Evolutionary conservation across 2,329 filamentous ascomycete genomes (phyloP).

Genomic region (Clathrospora elynae): DNA sequence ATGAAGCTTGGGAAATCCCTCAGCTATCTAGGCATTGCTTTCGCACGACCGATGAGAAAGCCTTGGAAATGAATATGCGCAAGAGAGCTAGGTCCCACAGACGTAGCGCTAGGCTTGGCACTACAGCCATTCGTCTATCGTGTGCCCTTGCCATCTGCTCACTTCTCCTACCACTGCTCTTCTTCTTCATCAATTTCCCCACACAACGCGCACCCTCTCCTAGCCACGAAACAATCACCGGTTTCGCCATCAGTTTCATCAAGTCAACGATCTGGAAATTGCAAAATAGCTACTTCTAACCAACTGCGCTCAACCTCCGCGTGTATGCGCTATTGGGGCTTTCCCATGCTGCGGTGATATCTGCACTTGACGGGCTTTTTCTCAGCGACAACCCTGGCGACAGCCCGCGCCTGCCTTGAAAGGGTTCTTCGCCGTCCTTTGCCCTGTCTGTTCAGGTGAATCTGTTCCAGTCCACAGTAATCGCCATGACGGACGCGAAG

Average conservation of each 20-base stretch:
- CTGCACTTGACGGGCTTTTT: slow-evolving; percentile 35
- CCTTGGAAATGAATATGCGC: slow-evolving; percentile 31
- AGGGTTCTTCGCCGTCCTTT: slow-evolving; percentile 29
- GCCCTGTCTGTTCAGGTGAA: slow-evolving; percentile 22
- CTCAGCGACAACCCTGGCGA: slow-evolving; percentile 35
- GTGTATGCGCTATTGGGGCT: slow-evolving; percentile 43
- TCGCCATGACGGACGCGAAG: slow-evolving; percentile 45
- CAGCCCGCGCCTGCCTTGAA: slow-evolving; percentile 28
- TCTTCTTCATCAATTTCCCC: slow-evolving; percentile 24
- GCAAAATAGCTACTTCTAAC: slow-evolving; percentile 21
- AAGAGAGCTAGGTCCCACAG: slow-evolving; percentile 32
- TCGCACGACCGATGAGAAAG: slow-evolving; percentile 24
- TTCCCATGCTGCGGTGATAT: slow-evolving; percentile 48
- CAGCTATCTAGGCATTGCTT: slow-evolving; percentile 13
- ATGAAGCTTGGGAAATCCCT: too few species aligned
- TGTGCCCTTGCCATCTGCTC: slow-evolving; percentile 27
- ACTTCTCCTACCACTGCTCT: slow-evolving; percentile 34
- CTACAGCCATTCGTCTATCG: slow-evolving; percentile 24
- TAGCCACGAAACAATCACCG: slow-evolving; percentile 10
- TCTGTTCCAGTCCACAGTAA: slow-evolving; percentile 26
- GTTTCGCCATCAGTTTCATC: slow-evolving; percentile 29
- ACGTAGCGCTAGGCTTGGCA: slow-evolving; percentile 30
- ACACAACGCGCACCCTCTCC: slow-evolving; percentile 21
- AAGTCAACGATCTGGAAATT: slow-evolving; percentile 9
- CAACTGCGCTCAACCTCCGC: slow-evolving; percentile 28